Base-by-base conservation (phyloP, 345 rosid species). In the Salix koriyanagi region DNA sequence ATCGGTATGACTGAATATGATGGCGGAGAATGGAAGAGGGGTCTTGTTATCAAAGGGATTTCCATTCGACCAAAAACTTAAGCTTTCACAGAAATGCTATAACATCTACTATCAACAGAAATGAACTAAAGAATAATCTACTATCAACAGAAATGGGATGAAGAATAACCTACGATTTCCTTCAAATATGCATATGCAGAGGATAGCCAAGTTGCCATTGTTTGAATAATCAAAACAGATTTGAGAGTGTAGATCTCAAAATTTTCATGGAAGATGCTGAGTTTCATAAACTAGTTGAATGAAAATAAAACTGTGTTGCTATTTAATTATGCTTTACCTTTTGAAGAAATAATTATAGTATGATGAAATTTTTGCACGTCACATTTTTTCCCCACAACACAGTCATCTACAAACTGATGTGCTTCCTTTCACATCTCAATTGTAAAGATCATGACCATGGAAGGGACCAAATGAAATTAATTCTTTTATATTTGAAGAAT, bases 21-120 rank as follows among this genome's bases (percentile, higher is more conserved):
- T 23, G 83, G 81, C 9, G 86, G 89, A 52, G 14, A 61, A 12
- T 90, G 96, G 97, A 93, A 90, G 81, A 79, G 65, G n/a, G 94
- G 96, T 5, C 87, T 91, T 15, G 54, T 76, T 34, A 12, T 93
- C 77, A 91, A 89, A 87, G 93, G 93, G 46, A 75, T 88, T 58
- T 44, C 67, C 44, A 84, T 91, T 77, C 84, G 79, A 44, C 92
- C 94, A 2, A 87, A 82, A 72, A 50, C 65, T 64, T 73, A 75
- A 65, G 41, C 48, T 41, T 26, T 19, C 62, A 46, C 39, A 5
- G 10, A 28, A 28, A 28, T 10, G 46, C 34, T 71, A n/a, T 4
- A 41, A 46, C 34, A 16, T 26, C 25, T 28, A 4, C 37, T 36
- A 67, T 37, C 36, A 16, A 21, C 19, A 36, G 6, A 34, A 37